Conservation (phyloP, 208 protist species). For the Acanthamoeba pearcei region DNA sequence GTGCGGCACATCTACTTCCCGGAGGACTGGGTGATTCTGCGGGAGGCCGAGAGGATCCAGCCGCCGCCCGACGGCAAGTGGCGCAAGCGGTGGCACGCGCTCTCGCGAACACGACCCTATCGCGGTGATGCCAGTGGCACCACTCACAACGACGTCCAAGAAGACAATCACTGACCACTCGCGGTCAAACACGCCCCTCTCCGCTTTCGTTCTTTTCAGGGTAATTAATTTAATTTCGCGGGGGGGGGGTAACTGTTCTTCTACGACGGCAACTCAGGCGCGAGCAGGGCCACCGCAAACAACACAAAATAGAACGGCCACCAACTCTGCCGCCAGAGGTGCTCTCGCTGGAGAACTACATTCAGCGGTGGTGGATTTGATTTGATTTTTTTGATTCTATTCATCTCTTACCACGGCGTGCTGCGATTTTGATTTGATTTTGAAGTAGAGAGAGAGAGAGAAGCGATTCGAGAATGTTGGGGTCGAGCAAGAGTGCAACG, state of each 20-base stretch:
- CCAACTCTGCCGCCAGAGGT: neutral
- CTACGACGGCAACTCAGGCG: neutral
- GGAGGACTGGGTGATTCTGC: constrained; percentile 27
- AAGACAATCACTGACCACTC: neutral
- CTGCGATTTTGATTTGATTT: no score
- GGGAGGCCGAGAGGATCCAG: neutral
- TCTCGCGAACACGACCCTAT: constrained; percentile 13
- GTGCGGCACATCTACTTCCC: neutral
- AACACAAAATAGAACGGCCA: neutral
- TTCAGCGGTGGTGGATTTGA: no score
- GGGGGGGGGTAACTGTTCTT: no score
- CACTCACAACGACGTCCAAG: neutral
- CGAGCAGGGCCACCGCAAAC: neutral
- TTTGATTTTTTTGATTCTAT: no score
- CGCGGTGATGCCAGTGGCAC: neutral
- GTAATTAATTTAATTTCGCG: neutral
- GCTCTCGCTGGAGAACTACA: no score
- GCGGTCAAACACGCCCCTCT: neutral
- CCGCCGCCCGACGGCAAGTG: neutral
- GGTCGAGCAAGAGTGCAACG: neutral
- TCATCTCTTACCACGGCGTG: no score
- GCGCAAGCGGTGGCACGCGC: neutral
- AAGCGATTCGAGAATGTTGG: neutral
- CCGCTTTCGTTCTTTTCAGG: neutral
- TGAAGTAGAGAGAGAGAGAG: no score